Evolutionary conservation across 768 basidiomycete species (phyloP).

Genomic region (Panaeolus papilionaceus): DNA sequence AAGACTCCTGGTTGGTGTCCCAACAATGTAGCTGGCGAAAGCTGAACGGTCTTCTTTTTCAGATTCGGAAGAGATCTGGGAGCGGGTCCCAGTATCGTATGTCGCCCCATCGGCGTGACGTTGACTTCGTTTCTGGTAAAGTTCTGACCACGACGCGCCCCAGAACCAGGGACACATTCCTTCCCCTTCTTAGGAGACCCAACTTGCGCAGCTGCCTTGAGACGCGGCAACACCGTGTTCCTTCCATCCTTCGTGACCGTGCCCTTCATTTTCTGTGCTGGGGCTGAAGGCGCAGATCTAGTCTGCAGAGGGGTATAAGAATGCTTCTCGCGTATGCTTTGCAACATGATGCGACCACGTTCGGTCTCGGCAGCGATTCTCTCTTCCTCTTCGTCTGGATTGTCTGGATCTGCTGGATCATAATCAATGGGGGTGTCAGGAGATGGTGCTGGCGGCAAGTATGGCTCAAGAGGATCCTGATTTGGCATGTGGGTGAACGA

Average conservation of each 20-base stretch:
- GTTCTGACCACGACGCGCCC: conserved; percentile 22
- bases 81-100: conserved; percentile 27
- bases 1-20: background rate
- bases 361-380: conserved; percentile 14
- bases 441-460: conserved; percentile 41
- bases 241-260: background rate
- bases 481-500: conserved; percentile 1
- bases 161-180: conserved; percentile 35
- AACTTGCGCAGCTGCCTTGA: background rate
- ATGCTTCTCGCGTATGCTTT: conserved; percentile 39
- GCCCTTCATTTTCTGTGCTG: background rate
- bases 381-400: conserved; percentile 24
- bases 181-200: conserved; percentile 36
- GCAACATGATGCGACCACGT: conserved; percentile 32
- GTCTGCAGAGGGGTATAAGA: conserved; percentile 21
- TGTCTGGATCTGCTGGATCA: conserved; percentile 13
- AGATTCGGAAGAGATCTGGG: conserved; percentile 28
- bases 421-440: conserved; percentile 40
- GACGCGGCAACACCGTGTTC: background rate
- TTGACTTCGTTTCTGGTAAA: conserved; percentile 52
- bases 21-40: background rate
- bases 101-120: conserved; percentile 48
- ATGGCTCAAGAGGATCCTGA: conserved; percentile 29
- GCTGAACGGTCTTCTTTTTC: background rate
- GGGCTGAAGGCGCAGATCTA: background rate